Base-by-base conservation (phyloP, 208 protist genomes). In the Acanthamoeba triangularis region DNA sequence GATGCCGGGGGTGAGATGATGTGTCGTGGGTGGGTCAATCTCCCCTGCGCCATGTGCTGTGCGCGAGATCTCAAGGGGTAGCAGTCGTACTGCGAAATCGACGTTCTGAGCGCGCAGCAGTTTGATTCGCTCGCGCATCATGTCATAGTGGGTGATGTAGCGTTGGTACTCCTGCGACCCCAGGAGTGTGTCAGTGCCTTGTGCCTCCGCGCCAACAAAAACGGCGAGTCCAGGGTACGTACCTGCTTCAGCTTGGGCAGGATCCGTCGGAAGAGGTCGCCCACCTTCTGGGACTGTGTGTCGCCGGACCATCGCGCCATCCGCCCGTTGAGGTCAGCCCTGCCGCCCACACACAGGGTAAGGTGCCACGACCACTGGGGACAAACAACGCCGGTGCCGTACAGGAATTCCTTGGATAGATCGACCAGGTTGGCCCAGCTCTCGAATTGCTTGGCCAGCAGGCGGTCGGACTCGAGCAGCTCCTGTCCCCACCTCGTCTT, bases 51-150 rank as follows among this genome's bases (percentile, higher is more conserved):
- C 0, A 4, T 23, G 52, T 23, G 49, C 49, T 52, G 16, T 56
- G 16, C 52, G 16, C 13, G 52, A 20, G 18, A 14, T 1, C 16
- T 11, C 4, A 2, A 56, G 52, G 52, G 18, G 52, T n/a, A n/a
- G n/a, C n/a, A n/a, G n/a, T 5, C 16, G 28, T 67, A 78, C 69
- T 10, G 69, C 0, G 20, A 78, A 78, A 1, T 78, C 69, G 4
- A n/a, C 13, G 69, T 78, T 1, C 1, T 44, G 30, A 13, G 16
- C 11, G 69, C n/a, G 69, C 16, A 78, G 69, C 33, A 41, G 33
- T n/a, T 41, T 78, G 69, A 78, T 78, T 13, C 69, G 69, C 69
- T 78, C 69, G 14, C 69, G 69, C 69, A 78, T 78, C 30, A 78
- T 33, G 69, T 78, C 69, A 8, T 78, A 78, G 69, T 78, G 11